phyloP scores from a whole-genome alignment of 257 asterid genomes.

The Lavandula angustifolia region DNA sequence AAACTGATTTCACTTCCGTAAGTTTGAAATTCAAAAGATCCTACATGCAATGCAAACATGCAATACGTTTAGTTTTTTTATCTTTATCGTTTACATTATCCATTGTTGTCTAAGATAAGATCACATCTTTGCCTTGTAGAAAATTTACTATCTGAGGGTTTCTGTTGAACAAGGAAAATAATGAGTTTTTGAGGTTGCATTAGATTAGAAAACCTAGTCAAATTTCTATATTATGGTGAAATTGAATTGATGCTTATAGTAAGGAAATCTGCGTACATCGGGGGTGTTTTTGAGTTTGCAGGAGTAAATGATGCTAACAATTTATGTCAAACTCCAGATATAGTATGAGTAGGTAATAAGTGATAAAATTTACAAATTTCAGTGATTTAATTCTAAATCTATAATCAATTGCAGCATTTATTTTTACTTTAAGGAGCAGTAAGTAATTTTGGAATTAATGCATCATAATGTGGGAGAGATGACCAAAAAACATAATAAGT shows the following conservation, averaged over 20 bases:
- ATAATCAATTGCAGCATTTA: conserved; percentile 32
- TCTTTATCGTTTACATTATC: neutral
- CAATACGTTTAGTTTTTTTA: too few relatives aligned
- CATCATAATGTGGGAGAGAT: conserved; percentile 28
- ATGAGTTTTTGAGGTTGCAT: too few relatives aligned
- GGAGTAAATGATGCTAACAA: neutral
- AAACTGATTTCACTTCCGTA: too few relatives aligned
- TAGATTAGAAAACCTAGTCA: neutral
- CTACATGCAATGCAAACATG: too few relatives aligned
- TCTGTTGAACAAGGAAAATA: too few relatives aligned
- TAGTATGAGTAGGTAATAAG: conserved; percentile 15
- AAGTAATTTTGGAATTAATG: conserved; percentile 30
- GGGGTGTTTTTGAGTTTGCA: neutral
- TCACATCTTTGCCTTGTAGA: conserved; percentile 17
- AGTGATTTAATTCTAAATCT: conserved; percentile 13
- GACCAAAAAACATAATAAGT: conserved; percentile 22
- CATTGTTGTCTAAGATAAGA: conserved; percentile 18
- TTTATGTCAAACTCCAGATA: neutral
- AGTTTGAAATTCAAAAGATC: too few relatives aligned
- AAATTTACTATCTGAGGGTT: too few relatives aligned
- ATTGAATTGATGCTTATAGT: neutral
- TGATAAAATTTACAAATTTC: conserved; percentile 12
- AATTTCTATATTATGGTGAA: neutral
- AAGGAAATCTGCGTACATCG: neutral
- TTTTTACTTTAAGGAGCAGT: conserved; percentile 22